These are phyloP conservation scores for Sinapis alba DNA, from an alignment of 441 rosid genomes.

Conservation along the genomic window DNA sequence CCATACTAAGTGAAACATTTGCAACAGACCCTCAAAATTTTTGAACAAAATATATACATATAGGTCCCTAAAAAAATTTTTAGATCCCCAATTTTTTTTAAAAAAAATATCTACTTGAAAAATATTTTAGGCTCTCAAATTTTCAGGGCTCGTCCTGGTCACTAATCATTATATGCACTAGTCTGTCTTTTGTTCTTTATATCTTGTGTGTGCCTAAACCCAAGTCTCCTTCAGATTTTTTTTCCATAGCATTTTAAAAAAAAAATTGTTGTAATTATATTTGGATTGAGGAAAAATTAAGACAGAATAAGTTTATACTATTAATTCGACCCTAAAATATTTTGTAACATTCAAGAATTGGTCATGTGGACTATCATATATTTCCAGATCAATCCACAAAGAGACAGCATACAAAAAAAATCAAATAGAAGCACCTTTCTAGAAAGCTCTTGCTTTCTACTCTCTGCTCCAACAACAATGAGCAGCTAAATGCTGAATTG, in stretches of 20 bases:
- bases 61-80: too few species aligned
- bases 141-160: too few species aligned
- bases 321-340: background rate
- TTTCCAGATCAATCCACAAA: background rate
- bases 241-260: background rate
- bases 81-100: too few species aligned
- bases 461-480: background rate
- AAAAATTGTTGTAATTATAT: background rate
- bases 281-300: background rate
- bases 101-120: too few species aligned
- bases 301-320: background rate
- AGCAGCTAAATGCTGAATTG: background rate
- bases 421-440: background rate
- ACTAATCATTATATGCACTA: background rate
- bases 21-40: too few species aligned
- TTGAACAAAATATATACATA: too few species aligned
- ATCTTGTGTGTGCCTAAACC: background rate
- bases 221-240: background rate
- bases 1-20: too few species aligned
- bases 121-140: too few species aligned
- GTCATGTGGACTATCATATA: background rate
- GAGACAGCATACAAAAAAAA: background rate
- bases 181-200: background rate
- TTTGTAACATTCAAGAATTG: background rate
- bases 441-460: background rate